Evolutionary conservation across 768 basidiomycete species (phyloP), one percentile per base, ranked within the genome.

Genomic region (Pleurotus citrinopileatus): DNA sequence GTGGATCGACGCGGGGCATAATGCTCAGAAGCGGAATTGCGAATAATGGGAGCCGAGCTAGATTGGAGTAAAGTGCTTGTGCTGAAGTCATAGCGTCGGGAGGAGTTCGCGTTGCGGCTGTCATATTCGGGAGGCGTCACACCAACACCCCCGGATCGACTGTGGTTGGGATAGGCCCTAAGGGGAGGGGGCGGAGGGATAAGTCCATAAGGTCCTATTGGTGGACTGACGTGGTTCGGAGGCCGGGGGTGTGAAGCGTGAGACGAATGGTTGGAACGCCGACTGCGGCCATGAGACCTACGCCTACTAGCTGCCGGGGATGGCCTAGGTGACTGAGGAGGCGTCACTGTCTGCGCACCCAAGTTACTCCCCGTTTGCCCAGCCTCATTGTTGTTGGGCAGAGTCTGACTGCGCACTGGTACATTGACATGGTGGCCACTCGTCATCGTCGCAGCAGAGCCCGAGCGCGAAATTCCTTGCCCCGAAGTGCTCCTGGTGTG

Each of bases 391-490:
- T n/a, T n/a, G 27, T 23, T 19, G 22, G 29, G 22, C 13, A 34
- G 3, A 2, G 48, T 32, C 2, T 22, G 48, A 8, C 48, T 51
- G 19, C 45, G 25, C n/a, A 1, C n/a, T 37, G 48, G 29, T 17
- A 34, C 19, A 12, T 17, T 9, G 17, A 9, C 48, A 23, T 17
- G 19, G 29, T 32, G 22, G 17, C 10, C 20, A 25, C 12, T 13
- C 12, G 27, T 19, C 7, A 51, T 3, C 9, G 48, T 28, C 48
- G 9, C 48, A 22, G 48, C 23, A 12, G 48, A 51, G 3, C 10
- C 32, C n/a, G 48, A 34, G 20, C 48, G 48, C 12, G 48, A 37
- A 20, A 51, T 51, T 20, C 15, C 23, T 37, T 51, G 48, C 15
- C 20, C 19, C 13, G 20, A 23, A 10, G 32, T n/a, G 12, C 10